These are phyloP conservation scores for Gossypium longicalyx DNA, from an alignment of 345 rosid genomes.

Conservation along the genomic window DNA sequence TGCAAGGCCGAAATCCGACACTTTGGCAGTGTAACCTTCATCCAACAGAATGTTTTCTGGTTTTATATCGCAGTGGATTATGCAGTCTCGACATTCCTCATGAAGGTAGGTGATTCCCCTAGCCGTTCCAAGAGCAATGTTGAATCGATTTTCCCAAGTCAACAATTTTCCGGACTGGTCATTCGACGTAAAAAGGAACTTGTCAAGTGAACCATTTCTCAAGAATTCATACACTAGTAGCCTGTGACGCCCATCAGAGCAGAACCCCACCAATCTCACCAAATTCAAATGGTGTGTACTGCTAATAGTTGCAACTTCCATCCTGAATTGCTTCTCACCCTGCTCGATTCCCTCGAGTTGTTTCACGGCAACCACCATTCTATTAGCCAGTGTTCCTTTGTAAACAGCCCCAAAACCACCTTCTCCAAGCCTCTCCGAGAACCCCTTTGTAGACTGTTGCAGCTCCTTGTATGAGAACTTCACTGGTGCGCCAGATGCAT, in stretches of 20 bases:
- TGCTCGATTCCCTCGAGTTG: constrained; percentile 57
- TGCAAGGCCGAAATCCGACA: constrained; percentile 61
- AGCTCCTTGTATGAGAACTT: constrained; percentile 57
- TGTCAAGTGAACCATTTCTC: constrained; percentile 62
- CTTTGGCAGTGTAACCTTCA: constrained; percentile 45
- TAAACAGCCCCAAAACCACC: constrained; percentile 70
- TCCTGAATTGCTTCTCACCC: constrained; percentile 61
- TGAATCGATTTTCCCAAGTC: constrained; percentile 52
- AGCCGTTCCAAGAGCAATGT: constrained; percentile 53
- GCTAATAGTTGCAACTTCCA: constrained; percentile 67
- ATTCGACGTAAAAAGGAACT: constrained; percentile 36
- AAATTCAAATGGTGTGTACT: constrained; percentile 67
- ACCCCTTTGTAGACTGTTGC: constrained; percentile 42
- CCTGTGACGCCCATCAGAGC: constrained; percentile 55
- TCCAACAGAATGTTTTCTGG: constrained; percentile 58
- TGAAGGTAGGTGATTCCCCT: constrained; percentile 65
- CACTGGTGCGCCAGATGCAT: constrained; percentile 56
- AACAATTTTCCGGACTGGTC: constrained; percentile 28
- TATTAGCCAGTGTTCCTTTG: constrained; percentile 45
- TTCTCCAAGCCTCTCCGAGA: constrained; percentile 49
- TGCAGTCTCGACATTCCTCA: constrained; percentile 61
- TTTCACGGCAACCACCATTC: constrained; percentile 50
- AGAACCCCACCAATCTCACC: constrained; percentile 59
- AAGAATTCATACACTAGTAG: constrained; percentile 65
- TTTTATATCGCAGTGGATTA: constrained; percentile 54